Conservation (phyloP, 2,329 filamentous ascomycete species). For the Pyrenochaeta sp. region DNA sequence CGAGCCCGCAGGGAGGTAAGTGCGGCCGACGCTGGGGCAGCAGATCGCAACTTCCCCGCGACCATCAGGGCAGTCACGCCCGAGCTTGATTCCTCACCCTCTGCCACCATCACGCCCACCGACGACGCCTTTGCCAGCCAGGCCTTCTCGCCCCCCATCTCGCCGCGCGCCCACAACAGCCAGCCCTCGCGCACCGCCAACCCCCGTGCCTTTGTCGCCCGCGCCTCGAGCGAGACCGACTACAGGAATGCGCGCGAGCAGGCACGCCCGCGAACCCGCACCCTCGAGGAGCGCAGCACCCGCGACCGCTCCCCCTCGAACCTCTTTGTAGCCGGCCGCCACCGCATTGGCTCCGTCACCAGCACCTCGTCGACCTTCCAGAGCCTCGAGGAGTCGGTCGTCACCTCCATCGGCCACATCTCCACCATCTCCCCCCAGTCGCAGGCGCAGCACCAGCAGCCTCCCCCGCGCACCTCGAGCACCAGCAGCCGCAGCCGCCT, state of each 20-base stretch:
- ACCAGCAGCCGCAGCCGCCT: constrained; percentile 40
- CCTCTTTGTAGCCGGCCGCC: constrained; percentile 57
- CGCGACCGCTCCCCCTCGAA: constrained; percentile 52
- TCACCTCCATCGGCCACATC: constrained; percentile 52
- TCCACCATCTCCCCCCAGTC: constrained; percentile 47
- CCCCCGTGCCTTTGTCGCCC: constrained; percentile 36
- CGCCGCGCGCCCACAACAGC: constrained; percentile 37
- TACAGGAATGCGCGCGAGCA: constrained; percentile 53
- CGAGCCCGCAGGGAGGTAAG: constrained; percentile 36
- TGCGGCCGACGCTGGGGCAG: constrained; percentile 26
- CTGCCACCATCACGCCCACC: no score
- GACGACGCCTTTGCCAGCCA: constrained; percentile 18
- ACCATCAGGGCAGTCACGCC: constrained; percentile 72
- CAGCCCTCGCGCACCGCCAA: constrained; percentile 27
- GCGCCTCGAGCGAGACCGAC: constrained; percentile 44
- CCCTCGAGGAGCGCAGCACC: constrained; percentile 55
- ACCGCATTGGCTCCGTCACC: constrained; percentile 75
- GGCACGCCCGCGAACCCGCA: constrained; percentile 61
- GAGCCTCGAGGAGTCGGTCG: constrained; percentile 49
- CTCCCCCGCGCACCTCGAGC: constrained; percentile 37
- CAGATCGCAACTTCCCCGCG: constrained; percentile 23
- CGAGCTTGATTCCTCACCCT: constrained; percentile 55
- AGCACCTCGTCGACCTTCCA: constrained; percentile 63
- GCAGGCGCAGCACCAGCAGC: no score
- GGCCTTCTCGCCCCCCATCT: constrained; percentile 38